phyloP scores from a whole-genome alignment of 768 basidiomycete species.

The Auriscalpium microsporum region DNA sequence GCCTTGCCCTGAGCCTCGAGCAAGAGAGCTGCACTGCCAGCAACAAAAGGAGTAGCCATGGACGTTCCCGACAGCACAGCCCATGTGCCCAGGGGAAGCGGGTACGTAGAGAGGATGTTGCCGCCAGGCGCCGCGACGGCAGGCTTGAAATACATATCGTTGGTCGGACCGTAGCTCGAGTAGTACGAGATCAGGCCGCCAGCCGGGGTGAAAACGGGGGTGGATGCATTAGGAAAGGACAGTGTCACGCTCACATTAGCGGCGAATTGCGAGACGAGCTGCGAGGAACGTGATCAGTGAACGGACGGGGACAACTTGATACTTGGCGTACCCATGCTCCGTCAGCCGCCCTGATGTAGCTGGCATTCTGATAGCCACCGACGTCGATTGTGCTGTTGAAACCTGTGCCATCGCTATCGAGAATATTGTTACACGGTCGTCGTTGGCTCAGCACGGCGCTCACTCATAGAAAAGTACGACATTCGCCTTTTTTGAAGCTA shows the following conservation, averaged over 20 bases:
- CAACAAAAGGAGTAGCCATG: slow-evolving; percentile 24
- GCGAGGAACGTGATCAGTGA: too few relatives aligned
- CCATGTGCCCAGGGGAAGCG: slow-evolving; percentile 31
- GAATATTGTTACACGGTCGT: background rate
- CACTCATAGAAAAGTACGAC: slow-evolving; percentile 48
- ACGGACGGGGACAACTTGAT: background rate
- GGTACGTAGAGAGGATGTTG: slow-evolving; percentile 40
- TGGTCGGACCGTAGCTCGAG: slow-evolving; percentile 50
- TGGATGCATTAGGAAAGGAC: slow-evolving; percentile 38
- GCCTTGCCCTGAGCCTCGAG: background rate
- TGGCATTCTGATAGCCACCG: slow-evolving; percentile 37
- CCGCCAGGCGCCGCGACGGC: slow-evolving; percentile 46
- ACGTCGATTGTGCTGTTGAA: slow-evolving; percentile 31
- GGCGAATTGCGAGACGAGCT: slow-evolving; percentile 46
- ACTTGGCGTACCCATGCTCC: slow-evolving; percentile 28
- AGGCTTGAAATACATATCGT: slow-evolving; percentile 52
- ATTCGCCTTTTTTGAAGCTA: slow-evolving; percentile 44
- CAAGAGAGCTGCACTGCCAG: slow-evolving; percentile 8
- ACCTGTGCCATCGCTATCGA: slow-evolving; percentile 38
- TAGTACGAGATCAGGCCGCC: slow-evolving; percentile 54
- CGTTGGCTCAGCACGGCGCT: slow-evolving; percentile 10
- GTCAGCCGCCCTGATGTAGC: slow-evolving; percentile 45
- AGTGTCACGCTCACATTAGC: slow-evolving; percentile 34
- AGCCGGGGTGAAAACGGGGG: slow-evolving; percentile 38
- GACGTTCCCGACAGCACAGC: slow-evolving; percentile 36